Base-by-base conservation (phyloP, 2,329 filamentous ascomycete genomes). In the Colletotrichum sp. region DNA sequence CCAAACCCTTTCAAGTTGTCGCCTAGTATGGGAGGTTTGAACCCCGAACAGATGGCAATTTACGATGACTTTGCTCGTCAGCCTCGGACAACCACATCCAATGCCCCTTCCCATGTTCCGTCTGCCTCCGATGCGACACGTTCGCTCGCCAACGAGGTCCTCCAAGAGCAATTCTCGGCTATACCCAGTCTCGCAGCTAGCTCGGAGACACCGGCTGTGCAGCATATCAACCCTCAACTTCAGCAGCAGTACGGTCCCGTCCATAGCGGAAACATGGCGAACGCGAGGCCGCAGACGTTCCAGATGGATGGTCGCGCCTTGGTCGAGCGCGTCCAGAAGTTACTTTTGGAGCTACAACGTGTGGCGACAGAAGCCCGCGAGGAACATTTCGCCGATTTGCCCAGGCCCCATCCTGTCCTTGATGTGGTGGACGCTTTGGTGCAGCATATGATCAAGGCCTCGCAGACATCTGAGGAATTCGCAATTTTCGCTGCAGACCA, bases 11-110 rank as follows among this genome's bases (percentile, higher is more conserved):
- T 95, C 87, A 96, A 97, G 81, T 92, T 98, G 79, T 93, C 94
- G 48, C 93, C 95, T 15, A 91, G 84, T 76, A 81, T 88, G 71
- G 84, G 85, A 68, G 96, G 96, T 6, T 87, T 99, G 68, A 99
- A 98, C 81, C 90, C 94, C 28, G 95, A 98, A 81, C 97, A 99
- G 81, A 92, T 99, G 88, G 95, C 95, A 13, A 98, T 99, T 30
- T 99, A 99, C 81, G 96, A 99, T 81, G 96, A 99, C 78, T 99
- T 99, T 84, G 95, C 95, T 12, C 91, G 96, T 72, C 95, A 98
- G 82, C 93, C 95, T 32, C 93, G 95, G 72, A 91, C 90, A 81
- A 83, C 89, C 82, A 79, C 89, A 86, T 82, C 89, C 82, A 82
- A 92, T 84, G 83, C 92, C 82, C 83, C 89, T 3, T 86, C 88